Evolutionary conservation across 257 asterid genomes (phyloP).

Genomic region (Przewalskia tangutica): DNA sequence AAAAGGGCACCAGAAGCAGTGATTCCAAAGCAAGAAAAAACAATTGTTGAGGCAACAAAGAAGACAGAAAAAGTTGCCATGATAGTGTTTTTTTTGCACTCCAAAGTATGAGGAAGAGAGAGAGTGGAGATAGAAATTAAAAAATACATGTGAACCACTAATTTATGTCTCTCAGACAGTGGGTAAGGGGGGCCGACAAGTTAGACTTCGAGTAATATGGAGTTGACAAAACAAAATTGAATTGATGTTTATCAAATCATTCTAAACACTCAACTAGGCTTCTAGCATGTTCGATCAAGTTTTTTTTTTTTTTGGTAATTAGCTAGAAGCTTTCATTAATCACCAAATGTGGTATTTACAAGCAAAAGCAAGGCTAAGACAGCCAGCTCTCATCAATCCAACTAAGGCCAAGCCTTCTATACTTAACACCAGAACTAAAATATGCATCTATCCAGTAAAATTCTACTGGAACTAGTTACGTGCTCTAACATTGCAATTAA

Average conservation of each 20-base stretch:
- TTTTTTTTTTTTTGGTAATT: too few relatives aligned
- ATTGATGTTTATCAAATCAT: neutral
- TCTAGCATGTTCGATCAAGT: too few relatives aligned
- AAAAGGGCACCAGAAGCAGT: conserved; percentile 16
- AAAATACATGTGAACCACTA: neutral
- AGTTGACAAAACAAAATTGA: neutral
- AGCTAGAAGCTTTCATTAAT: too few relatives aligned
- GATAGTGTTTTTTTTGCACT: neutral
- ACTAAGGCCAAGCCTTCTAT: too few relatives aligned
- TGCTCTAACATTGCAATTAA: too few relatives aligned
- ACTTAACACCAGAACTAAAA: too few relatives aligned
- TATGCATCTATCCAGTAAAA: too few relatives aligned
- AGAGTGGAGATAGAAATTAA: neutral
- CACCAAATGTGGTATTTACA: too few relatives aligned
- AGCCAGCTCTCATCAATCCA: too few relatives aligned
- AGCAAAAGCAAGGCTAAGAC: too few relatives aligned
- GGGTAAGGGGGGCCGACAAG: neutral
- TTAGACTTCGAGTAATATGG: neutral
- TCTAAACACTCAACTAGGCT: too few relatives aligned
- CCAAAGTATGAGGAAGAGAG: neutral
- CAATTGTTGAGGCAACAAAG: conserved; percentile 3
- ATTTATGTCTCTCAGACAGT: neutral
- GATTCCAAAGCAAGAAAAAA: conserved; percentile 17
- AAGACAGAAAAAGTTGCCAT: neutral
- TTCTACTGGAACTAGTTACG: too few relatives aligned